Percentiles rank a stretch among this genome's conserved stretches.
Evolutionary conservation across 2,329 filamentous ascomycete species (phyloP).

Genomic region (Cladophialophora psammophila): DNA sequence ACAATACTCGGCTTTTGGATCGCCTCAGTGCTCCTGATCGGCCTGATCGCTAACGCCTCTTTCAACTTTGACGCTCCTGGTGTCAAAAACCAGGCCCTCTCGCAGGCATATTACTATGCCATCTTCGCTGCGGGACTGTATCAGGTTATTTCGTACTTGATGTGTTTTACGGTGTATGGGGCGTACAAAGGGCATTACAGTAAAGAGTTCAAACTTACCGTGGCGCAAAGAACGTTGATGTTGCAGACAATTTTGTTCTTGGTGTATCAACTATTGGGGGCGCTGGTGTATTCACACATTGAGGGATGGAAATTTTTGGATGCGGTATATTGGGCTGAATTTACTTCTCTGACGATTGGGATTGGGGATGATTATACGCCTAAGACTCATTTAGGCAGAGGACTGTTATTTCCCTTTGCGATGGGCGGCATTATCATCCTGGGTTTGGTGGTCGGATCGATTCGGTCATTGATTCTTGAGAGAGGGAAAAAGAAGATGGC

Average conservation of each 20-base stretch:
- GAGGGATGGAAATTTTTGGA: slow-evolving; percentile 63
- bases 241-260: slow-evolving; percentile 53
- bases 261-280: slow-evolving; percentile 50
- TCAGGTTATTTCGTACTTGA: slow-evolving; percentile 62
- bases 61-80: slow-evolving; percentile 49
- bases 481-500: slow-evolving; percentile 49
- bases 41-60: slow-evolving; percentile 56
- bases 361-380: slow-evolving; percentile 62
- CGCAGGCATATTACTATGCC: slow-evolving; percentile 67
- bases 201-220: slow-evolving; percentile 64
- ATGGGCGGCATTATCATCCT: slow-evolving; percentile 63
- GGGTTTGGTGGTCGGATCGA: slow-evolving; percentile 63
- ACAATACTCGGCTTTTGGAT: slow-evolving; percentile 67
- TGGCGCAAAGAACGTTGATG: slow-evolving; percentile 62
- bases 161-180: slow-evolving; percentile 64
- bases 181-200: slow-evolving; percentile 62
- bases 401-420: slow-evolving; percentile 62
- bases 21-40: slow-evolving; percentile 62
- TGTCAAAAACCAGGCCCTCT: slow-evolving; percentile 55
- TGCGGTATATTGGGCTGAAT: slow-evolving; percentile 64
- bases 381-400: slow-evolving; percentile 57
- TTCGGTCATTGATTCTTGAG: slow-evolving; percentile 52
- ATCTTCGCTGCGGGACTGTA: slow-evolving; percentile 65
- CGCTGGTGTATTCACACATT: slow-evolving; percentile 50
- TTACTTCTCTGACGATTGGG: slow-evolving; percentile 64